Evolutionary conservation across 768 basidiomycete genomes (phyloP), one percentile per base, ranked within the genome.

Genomic region (Rickenella mellea): DNA sequence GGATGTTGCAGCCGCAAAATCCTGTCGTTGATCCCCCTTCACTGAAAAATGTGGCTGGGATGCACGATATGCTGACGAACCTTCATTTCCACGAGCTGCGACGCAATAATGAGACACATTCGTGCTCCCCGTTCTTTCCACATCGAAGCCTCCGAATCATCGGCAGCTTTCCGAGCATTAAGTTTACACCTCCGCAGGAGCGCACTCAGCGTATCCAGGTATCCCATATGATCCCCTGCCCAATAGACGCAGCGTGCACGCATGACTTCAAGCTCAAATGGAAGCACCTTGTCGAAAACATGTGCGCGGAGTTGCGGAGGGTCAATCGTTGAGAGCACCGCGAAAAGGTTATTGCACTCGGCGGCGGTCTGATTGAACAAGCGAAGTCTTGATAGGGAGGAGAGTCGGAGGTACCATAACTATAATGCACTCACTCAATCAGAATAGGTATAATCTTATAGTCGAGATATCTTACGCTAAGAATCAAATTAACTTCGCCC

Each of bases 361-460:
- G 84, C 83, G 1, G 83, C 74, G n/a, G 80, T 80, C 56, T 91
- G 87, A 56, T 89, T 89, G 66, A 82, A 88, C 36, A 91, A 73
- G 35, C 87, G 78, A 33, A 91, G 71, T 14, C 87, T 80, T 33
- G 87, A 76, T 22, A 91, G 74, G 42, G 76, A 77, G 21, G 83
- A 76, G 5, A 91, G 71, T 6, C 87, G 84, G 36, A 90, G 76
- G 54, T 82, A 83, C 87, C 87, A 91, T 22, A 89, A 11, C 10
- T 14, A 10, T 22, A 31, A 3, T 6, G 30, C 28, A 39, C 12
- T 31, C 31, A 40, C 11, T 28, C 9, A 25, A 28, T 30, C n/a
- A 33, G 40, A 27, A 20, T 35, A 27, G 8, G n/a, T 38, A 17
- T 6, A 4, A 21, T 37, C 7, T 9, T 12, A 39, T 35, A 27